These are phyloP conservation scores for Cladochytrium tenue DNA, from an alignment of 371 early-diverging fungal genomes.

Conservation along the genomic window DNA sequence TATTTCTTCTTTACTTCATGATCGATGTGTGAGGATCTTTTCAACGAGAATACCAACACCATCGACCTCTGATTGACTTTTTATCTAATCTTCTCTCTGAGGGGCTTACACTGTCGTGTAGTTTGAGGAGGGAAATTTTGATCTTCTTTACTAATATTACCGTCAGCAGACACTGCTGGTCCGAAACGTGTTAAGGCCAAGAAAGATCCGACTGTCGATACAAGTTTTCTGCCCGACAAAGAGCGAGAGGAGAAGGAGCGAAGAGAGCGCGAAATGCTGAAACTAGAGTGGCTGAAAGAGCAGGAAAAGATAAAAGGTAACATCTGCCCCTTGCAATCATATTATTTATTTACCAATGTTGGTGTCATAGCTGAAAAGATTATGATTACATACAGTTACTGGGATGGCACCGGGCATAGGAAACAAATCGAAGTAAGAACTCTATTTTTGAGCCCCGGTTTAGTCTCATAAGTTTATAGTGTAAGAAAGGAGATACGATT, in stretches of 20 bases:
- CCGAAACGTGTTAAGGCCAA: constrained; percentile 42
- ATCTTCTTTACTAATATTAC: not conserved
- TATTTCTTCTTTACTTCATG: too few species aligned
- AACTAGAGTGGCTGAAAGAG: constrained; percentile 74
- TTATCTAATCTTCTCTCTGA: constrained; percentile 44
- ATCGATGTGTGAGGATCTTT: too few species aligned
- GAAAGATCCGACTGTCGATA: constrained; percentile 90
- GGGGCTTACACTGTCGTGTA: not conserved
- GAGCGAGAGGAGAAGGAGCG: constrained; percentile 83
- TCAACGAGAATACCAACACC: too few species aligned
- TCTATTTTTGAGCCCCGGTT: not conserved
- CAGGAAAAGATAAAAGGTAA: constrained; percentile 77
- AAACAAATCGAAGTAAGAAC: constrained; percentile 72
- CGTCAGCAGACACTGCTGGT: too few species aligned
- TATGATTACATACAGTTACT: constrained; percentile 85
- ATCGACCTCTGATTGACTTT: constrained; percentile 1
- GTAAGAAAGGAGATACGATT: constrained; percentile 89
- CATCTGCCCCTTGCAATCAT: constrained; percentile 15
- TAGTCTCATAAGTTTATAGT: constrained; percentile 32
- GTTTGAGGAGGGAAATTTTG: not conserved
- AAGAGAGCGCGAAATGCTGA: constrained; percentile 71
- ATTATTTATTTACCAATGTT: not conserved
- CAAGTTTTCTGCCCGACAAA: constrained; percentile 90
- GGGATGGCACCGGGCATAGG: constrained; percentile 96
- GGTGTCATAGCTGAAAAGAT: constrained; percentile 69